phyloP scores from a whole-genome alignment of 2,329 filamentous ascomycete genomes.

The Pyrenochaeta sp. region DNA sequence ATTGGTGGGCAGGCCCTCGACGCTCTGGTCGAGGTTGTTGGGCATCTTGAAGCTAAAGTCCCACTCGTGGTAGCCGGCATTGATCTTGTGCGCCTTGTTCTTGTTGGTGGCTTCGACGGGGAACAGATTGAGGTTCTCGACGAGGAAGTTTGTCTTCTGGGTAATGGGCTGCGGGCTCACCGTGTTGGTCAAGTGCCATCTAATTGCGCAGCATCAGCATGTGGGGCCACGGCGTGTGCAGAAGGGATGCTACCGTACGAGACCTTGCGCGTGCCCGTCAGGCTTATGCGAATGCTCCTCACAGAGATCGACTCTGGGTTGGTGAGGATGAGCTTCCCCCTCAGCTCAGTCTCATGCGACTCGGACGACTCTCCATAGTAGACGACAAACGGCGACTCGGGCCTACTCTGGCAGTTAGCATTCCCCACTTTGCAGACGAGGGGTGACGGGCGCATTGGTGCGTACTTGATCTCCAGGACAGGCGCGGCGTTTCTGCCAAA shows the following conservation, averaged over 20 bases:
- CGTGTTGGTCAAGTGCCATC: constrained; percentile 49
- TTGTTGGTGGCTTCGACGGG: constrained; percentile 49
- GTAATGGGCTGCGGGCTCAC: constrained; percentile 54
- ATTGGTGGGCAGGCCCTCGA: constrained; percentile 87
- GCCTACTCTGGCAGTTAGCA: constrained; percentile 37
- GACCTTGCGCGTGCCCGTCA: constrained; percentile 60
- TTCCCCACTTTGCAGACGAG: neutral
- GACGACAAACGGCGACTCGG: constrained; percentile 59
- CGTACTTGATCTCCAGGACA: constrained; percentile 55
- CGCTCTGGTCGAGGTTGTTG: constrained; percentile 74
- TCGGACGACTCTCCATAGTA: constrained; percentile 60
- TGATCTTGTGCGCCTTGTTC: constrained; percentile 58
- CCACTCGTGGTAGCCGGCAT: constrained; percentile 60
- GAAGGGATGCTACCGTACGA: constrained; percentile 42
- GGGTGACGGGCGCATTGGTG: constrained; percentile 7
- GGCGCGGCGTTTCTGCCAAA: constrained; percentile 47
- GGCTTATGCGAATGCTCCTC: constrained; percentile 55
- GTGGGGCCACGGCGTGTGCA: neutral
- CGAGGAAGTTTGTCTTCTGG: constrained; percentile 58
- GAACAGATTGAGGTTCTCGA: constrained; percentile 55
- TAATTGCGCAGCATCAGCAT: constrained; percentile 27
- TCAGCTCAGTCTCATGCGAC: constrained; percentile 55
- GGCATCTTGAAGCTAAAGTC: constrained; percentile 59
- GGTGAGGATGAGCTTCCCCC: constrained; percentile 57
- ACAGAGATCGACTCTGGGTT: constrained; percentile 59